Evolutionary conservation across 805 yeast genomes (phyloP).

Genomic region (Metschnikowia arizonensis): DNA sequence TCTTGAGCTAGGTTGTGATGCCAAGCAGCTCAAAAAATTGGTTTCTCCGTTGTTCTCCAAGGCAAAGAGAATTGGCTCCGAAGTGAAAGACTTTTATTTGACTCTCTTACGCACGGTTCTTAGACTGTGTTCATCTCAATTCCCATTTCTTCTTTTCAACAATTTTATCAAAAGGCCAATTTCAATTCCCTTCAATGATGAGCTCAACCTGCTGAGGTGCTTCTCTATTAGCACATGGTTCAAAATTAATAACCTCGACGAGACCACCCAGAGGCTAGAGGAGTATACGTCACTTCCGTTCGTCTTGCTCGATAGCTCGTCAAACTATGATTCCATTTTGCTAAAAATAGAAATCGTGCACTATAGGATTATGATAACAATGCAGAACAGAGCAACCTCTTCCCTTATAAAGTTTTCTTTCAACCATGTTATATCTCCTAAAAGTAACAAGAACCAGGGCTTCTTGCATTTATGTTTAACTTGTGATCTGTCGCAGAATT

Average conservation of each 20-base stretch:
- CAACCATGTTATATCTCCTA: conserved; percentile 25
- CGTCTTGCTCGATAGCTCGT: conserved; percentile 28
- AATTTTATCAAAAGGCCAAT: conserved; percentile 10
- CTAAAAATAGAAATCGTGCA: conserved; percentile 29
- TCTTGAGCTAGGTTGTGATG: conserved; percentile 34
- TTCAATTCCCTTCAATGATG: conserved; percentile 15
- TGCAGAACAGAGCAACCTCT: conserved; percentile 21
- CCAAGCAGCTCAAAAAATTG: conserved; percentile 19
- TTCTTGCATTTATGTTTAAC: conserved; percentile 34
- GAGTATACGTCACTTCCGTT: conserved; percentile 15
- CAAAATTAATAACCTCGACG: conserved; percentile 23
- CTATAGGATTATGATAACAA: conserved; percentile 27
- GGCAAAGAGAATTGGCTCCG: conserved; percentile 4
- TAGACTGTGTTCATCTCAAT: conserved; percentile 24
- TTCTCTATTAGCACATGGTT: conserved; percentile 42
- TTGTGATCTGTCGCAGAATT: conserved; percentile 33
- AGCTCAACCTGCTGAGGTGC: conserved; percentile 17
- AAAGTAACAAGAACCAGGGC: conserved; percentile 18
- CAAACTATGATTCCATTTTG: conserved; percentile 19
- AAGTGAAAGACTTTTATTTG: conserved; percentile 17
- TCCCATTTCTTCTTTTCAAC: conserved; percentile 28
- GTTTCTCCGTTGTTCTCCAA: conserved; percentile 18
- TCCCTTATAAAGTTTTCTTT: conserved; percentile 31
- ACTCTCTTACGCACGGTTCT: conserved; percentile 24
- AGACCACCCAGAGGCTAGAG: conserved; percentile 11